Evolutionary conservation across 148 eudicot genomes (phyloP), one percentile per base, ranked within the genome.

Genomic region (Amaranthus palmeri): DNA sequence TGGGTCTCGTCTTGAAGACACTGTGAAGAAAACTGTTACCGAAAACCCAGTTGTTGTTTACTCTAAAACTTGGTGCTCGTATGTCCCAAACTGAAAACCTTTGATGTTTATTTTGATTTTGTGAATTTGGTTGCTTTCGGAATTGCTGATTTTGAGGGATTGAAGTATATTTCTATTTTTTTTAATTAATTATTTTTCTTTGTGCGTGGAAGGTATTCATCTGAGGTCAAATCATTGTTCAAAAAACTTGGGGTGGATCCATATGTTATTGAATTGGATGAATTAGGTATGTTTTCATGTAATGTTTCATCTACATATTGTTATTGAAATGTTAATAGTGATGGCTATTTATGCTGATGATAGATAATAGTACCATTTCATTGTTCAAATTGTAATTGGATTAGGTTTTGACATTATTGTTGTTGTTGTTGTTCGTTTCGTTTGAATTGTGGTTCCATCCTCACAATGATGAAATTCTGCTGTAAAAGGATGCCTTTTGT

Each of bases 11-110:
- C 68, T 91, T 62, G 98, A 95, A 59, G 97, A 89, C 18, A 81
- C 77, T 6, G 88, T 95, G 50, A 91, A 88, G 81, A 86, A 86
- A 79, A 89, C 96, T 2, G 53, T 91, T 10, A 54, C 62, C 40
- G 93, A 91, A 4, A 95, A 95, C 63, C 91, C 96, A 13, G 92
- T 95, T 68, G 98, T 95, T 69, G 92, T 91, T 74, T 95, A 95
- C 79, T 93, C 98, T 69, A 93, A 93, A 80, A 72, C 86, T 15
- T 93, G 96, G 97, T 93, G 98, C 61, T 88, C 98, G 98, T 93
- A 78, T 83, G 98, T 79, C 8, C 41, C 11, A 45, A 0, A 17
- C 4, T 12, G 8, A 4, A 3, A 1, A 10, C 0, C 4, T 13
- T 13, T 59, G 2, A 18, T 58, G 3, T 11, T 65, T 51, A 13